These are phyloP conservation scores for Lentinula aciculospora DNA, from an alignment of 768 basidiomycete species.

Conservation along the genomic window DNA sequence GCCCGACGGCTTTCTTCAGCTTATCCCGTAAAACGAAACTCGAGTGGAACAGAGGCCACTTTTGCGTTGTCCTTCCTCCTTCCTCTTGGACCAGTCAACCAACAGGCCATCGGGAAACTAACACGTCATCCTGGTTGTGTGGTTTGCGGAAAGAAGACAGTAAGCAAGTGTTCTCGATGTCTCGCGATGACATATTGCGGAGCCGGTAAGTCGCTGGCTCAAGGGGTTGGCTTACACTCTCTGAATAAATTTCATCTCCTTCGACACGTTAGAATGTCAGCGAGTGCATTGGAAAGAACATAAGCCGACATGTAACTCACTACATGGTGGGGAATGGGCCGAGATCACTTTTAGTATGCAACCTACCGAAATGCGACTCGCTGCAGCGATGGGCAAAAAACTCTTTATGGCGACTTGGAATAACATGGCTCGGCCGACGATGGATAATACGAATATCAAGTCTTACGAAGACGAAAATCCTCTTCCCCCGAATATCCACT, in stretches of 20 bases:
- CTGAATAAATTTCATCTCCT: neutral
- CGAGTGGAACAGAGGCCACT: neutral
- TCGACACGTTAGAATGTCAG: constrained; percentile 18
- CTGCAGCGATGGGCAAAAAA: neutral
- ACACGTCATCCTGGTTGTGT: constrained; percentile 9
- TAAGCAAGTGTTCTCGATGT: constrained; percentile 10
- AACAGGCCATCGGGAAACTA: constrained; percentile 8
- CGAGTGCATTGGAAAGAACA: constrained; percentile 21
- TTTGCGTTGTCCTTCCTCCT: constrained; percentile 9
- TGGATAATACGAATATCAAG: neutral
- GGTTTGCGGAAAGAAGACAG: constrained; percentile 8
- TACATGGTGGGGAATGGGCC: constrained; percentile 11
- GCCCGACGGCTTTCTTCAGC: constrained; percentile 3
- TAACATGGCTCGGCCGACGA: neutral
- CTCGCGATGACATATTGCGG: constrained; percentile 11
- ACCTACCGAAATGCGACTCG: neutral
- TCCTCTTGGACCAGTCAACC: constrained; percentile 4
- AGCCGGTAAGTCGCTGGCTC: neutral
- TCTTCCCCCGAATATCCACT: constrained; percentile 19
- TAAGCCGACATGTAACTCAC: constrained; percentile 19
- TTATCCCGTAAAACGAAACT: constrained; percentile 1
- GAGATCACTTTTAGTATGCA: constrained; percentile 1
- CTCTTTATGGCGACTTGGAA: neutral
- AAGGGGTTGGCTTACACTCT: neutral
- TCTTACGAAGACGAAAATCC: neutral